A percentile compares a stretch with the other conserved stretches of the same genome.
These are phyloP conservation scores for Grosmannia huntii DNA, from an alignment of 2,329 filamentous ascomycete species.

Conservation along the genomic window DNA sequence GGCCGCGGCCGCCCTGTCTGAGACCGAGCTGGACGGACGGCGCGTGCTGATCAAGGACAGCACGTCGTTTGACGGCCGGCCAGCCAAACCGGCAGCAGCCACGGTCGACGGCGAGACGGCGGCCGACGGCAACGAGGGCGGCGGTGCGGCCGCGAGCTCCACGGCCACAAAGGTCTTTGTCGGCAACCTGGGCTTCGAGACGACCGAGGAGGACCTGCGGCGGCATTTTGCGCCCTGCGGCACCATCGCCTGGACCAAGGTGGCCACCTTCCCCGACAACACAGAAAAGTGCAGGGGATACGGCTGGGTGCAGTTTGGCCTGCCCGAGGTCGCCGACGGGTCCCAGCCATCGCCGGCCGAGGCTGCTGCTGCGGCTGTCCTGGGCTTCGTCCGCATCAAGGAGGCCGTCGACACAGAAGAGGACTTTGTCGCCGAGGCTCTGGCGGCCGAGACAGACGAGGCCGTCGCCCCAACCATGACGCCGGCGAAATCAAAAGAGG, in stretches of 20 bases:
- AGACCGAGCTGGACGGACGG: conserved; percentile 63
- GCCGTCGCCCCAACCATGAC: conserved; percentile 24
- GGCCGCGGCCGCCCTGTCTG: conserved; percentile 74
- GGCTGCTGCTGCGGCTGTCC: conserved; percentile 60
- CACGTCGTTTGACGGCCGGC: conserved; percentile 80
- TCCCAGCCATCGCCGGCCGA: conserved; percentile 1
- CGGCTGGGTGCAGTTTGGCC: conserved; percentile 83
- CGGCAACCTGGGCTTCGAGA: conserved; percentile 75
- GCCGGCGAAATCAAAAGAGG: conserved; percentile 25
- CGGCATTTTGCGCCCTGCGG: conserved; percentile 80
- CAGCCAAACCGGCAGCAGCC: conserved; percentile 29
- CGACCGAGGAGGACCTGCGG: conserved; percentile 66
- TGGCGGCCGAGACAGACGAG: conserved; percentile 24
- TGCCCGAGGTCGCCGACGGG: background rate
- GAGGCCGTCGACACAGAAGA: conserved; percentile 51
- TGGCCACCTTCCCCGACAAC: conserved; percentile 85
- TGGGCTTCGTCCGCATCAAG: conserved; percentile 64
- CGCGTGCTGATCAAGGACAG: conserved; percentile 87
- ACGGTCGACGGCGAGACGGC: conserved; percentile 12
- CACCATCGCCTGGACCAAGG: conserved; percentile 65
- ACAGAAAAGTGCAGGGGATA: conserved; percentile 96
- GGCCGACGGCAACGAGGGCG: conserved; percentile 12
- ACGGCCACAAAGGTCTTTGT: conserved; percentile 69
- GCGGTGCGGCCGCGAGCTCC: conserved; percentile 28
- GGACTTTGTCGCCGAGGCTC: conserved; percentile 40